Conservation (phyloP, 371 early-diverging fungal genomes). For the Scutellospora calospora region DNA sequence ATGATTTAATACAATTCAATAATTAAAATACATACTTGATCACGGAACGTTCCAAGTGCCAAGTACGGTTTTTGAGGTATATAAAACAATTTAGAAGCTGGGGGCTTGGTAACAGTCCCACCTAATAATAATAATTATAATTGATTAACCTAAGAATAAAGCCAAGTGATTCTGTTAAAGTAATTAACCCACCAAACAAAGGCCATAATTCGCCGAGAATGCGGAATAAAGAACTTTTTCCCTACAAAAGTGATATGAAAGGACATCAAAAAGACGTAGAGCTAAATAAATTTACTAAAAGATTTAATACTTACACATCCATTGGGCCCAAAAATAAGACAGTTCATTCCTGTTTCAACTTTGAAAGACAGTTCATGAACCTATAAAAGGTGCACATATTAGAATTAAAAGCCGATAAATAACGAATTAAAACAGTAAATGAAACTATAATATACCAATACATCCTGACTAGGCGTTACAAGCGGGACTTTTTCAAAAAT, state of each 20-base stretch:
- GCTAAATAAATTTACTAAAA: not conserved
- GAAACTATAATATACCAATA: constrained; percentile 64
- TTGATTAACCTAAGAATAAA: not conserved
- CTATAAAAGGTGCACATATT: constrained; percentile 43
- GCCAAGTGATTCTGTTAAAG: not conserved
- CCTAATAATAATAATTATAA: constrained; percentile 49
- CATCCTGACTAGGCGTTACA: constrained; percentile 92
- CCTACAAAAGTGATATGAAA: constrained; percentile 43
- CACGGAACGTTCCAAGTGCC: constrained; percentile 89
- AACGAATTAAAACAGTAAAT: not conserved
- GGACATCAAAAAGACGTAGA: not conserved
- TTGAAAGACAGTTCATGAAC: constrained; percentile 81
- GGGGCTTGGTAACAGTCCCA: constrained; percentile 86
- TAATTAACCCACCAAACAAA: constrained; percentile 63
- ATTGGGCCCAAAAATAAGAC: constrained; percentile 92
- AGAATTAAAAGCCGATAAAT: not conserved
- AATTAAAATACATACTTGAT: constrained; percentile 65
- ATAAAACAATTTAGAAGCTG: constrained; percentile 84
- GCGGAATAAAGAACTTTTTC: constrained; percentile 92
- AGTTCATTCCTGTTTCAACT: constrained; percentile 84
- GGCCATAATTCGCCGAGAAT: constrained; percentile 95
- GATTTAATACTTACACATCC: constrained; percentile 68
- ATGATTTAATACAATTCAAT: not conserved
- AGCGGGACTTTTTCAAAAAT: constrained; percentile 91
- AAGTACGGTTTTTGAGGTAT: constrained; percentile 96